Evolutionary conservation across 164 flowering plant species (phyloP).

Genomic region (Magnolia officinalis): DNA sequence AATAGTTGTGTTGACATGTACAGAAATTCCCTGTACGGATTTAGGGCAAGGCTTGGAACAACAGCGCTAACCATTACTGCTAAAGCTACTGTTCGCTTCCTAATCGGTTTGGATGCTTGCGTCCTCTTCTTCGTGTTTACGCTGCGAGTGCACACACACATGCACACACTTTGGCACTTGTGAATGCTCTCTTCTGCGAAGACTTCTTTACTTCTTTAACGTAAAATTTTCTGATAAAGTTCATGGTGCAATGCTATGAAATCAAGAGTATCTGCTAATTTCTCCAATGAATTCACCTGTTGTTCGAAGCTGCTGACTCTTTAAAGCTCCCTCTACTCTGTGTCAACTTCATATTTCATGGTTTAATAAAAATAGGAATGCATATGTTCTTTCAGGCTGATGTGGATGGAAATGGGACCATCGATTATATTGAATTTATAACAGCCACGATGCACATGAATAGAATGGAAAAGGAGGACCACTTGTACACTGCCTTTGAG

Average conservation of each 20-base stretch:
- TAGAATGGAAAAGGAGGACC: slow-evolving; percentile 88
- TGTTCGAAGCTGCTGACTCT: not conserved
- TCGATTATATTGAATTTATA: slow-evolving; percentile 94
- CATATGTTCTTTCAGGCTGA: slow-evolving; percentile 61
- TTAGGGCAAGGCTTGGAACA: too few relatives aligned
- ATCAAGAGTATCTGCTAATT: not conserved
- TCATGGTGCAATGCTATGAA: not conserved
- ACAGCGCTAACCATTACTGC: too few relatives aligned
- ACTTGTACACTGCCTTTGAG: slow-evolving; percentile 77
- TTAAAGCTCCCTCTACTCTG: not conserved
- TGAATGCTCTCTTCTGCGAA: too few relatives aligned
- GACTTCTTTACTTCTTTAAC: too few relatives aligned
- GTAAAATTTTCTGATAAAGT: too few relatives aligned
- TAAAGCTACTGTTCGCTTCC: too few relatives aligned
- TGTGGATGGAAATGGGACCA: slow-evolving; percentile 92
- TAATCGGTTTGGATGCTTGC: too few relatives aligned
- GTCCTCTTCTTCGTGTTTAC: too few relatives aligned
- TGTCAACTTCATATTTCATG: not conserved
- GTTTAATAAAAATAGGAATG: not conserved
- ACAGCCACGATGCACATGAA: slow-evolving; percentile 98
- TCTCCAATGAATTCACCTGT: not conserved
- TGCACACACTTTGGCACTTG: too few relatives aligned
- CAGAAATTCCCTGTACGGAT: too few relatives aligned
- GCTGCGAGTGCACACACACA: too few relatives aligned
- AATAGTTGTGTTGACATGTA: too few relatives aligned